Evolutionary conservation across 495 filamentous ascomycete species (phyloP).

Genomic region (Penicillium antarcticum): DNA sequence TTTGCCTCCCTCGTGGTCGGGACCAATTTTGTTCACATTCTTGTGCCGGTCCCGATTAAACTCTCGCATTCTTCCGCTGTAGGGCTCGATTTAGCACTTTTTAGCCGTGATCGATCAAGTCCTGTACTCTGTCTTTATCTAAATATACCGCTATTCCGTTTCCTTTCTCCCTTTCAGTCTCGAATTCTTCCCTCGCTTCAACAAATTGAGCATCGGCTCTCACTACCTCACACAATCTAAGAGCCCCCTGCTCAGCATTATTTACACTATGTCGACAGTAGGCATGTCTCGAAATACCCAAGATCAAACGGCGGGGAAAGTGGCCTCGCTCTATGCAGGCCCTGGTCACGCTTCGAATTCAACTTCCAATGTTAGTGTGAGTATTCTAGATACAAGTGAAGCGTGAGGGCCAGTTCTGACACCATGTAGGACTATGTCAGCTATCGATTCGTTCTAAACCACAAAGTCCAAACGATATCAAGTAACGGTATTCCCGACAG

Average conservation of each 20-base stretch:
- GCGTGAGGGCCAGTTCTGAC: constrained; percentile 1
- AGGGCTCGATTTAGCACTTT: constrained; percentile 8
- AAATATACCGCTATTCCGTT: too few relatives aligned
- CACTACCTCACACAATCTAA: constrained; percentile 1
- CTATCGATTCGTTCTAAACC: constrained; percentile 58
- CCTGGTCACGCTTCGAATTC: constrained; percentile 33
- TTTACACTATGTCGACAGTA: neutral
- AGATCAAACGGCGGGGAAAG: constrained; percentile 26
- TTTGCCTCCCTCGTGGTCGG: constrained; percentile 17
- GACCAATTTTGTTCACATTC: constrained; percentile 17
- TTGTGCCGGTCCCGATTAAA: constrained; percentile 18
- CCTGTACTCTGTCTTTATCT: too few relatives aligned
- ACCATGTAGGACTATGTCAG: constrained; percentile 54
- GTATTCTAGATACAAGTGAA: constrained; percentile 2
- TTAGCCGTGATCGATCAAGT: too few relatives aligned
- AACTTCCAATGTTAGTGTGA: constrained; percentile 34
- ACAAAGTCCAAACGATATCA: constrained; percentile 69
- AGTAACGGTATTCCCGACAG: constrained; percentile 52
- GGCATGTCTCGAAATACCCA: constrained; percentile 18
- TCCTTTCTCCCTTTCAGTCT: too few relatives aligned
- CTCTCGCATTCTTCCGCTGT: constrained; percentile 20
- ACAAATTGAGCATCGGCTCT: constrained; percentile 1
- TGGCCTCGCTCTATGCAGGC: constrained; percentile 40
- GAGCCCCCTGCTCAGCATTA: neutral
- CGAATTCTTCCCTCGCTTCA: too few relatives aligned